Evolutionary conservation across 169 alveolate species (phyloP), one percentile per base, ranked within the genome.

Genomic region (Cryptosporidium felis): DNA sequence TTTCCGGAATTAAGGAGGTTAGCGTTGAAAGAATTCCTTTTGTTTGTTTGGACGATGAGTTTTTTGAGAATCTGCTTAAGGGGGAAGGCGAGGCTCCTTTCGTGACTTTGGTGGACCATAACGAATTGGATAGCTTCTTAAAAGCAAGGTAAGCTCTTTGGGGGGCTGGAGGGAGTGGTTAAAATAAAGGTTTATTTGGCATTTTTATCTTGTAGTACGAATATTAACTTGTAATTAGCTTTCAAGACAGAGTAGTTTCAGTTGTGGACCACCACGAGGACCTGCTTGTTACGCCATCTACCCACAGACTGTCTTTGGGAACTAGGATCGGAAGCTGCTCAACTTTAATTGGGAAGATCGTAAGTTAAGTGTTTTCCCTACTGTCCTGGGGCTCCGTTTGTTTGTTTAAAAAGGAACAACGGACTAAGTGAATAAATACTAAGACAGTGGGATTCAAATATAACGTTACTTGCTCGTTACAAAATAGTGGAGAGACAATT

Each of bases 261-360:
- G 56, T 74, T 47, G 59, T 74, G 23, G 85, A 74, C 38, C 85
- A 74, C 41, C 85, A 74, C 32, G 53, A 74, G 16, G 85, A 74
- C 23, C 26, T 34, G 5, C 36, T 49, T 23, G 41, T 23, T 16
- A 74, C 67, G 18, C 21, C 34, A 30, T 36, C 85, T 3, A 56
- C 12, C 3, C 38, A 32, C 28, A 74, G 67, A 38, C 34, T 74
- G 28, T 74, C 85, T 21, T 12, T 36, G 21, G 85, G 85, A 5
- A 49, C 85, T 40, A 36, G 23, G 3, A 56, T 74, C 36, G 85
- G 85, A 49, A 74, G 85, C 28, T 74, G 85, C 28, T 53, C 85
- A 34, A 74, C 60, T 18, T 36, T 74, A 36, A 49, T 74, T 32
- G 67, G 74, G 14, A 49, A 32, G 14, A 60, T 74, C 36, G 85